Evolutionary conservation across 345 rosid genomes (phyloP).

Genomic region (Acer yangbiense): DNA sequence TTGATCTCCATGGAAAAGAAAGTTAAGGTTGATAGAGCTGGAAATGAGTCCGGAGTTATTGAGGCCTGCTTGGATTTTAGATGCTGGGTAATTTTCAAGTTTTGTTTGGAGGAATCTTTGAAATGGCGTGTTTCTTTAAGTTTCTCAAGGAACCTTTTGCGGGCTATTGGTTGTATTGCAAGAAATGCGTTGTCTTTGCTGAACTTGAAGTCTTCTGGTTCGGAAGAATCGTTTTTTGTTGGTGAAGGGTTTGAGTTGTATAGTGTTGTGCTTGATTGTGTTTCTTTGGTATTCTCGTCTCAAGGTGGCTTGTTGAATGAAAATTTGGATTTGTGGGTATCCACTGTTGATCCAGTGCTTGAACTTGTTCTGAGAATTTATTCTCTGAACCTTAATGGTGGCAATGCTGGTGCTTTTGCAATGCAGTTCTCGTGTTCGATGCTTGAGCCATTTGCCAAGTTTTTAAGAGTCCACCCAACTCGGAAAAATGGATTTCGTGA

Average conservation of each 20-base stretch:
- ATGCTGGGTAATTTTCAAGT: slow-evolving; percentile 79
- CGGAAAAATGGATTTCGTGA: slow-evolving; percentile 71
- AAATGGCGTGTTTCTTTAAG: slow-evolving; percentile 55
- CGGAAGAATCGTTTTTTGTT: slow-evolving; percentile 24
- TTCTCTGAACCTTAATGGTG: slow-evolving; percentile 41
- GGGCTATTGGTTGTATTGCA: slow-evolving; percentile 48
- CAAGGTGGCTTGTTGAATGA: slow-evolving; percentile 61
- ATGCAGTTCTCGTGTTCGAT: slow-evolving; percentile 58
- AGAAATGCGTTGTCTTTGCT: slow-evolving; percentile 42
- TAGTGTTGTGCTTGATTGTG: slow-evolving; percentile 52
- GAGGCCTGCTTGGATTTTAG: slow-evolving; percentile 62
- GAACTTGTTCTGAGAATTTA: slow-evolving; percentile 49
- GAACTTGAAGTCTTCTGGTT: slow-evolving; percentile 21
- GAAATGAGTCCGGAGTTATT: slow-evolving; percentile 14
- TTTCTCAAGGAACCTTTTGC: slow-evolving; percentile 57
- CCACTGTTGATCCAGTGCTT: slow-evolving; percentile 49
- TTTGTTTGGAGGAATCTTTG: slow-evolving; percentile 68
- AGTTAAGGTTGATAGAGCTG: slow-evolving; percentile 26
- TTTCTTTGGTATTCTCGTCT: slow-evolving; percentile 59
- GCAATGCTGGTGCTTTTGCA: slow-evolving; percentile 43
- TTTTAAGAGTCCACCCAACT: slow-evolving; percentile 74
- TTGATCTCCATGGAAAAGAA: slow-evolving; percentile 55
- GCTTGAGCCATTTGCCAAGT: slow-evolving; percentile 79
- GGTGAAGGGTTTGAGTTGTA: slow-evolving; percentile 55
- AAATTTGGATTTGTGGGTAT: slow-evolving; percentile 73